Evolutionary conservation across 2,329 filamentous ascomycete genomes (phyloP).

Genomic region (Byssochlamys sp.): DNA sequence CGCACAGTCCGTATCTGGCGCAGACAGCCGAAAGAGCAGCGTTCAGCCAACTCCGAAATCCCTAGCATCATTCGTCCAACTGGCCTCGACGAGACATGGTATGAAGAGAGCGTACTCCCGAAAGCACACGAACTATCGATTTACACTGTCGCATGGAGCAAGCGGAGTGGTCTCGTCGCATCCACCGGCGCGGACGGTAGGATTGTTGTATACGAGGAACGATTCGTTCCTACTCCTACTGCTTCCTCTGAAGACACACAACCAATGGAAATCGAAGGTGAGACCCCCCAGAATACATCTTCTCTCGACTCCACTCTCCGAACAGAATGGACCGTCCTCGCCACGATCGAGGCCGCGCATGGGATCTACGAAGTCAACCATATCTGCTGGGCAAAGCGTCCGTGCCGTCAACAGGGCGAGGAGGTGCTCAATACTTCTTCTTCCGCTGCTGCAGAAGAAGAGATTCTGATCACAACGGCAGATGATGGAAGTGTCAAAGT

Average conservation of each 20-base stretch:
- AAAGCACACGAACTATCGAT: slow-evolving; percentile 67
- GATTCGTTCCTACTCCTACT: slow-evolving; percentile 24
- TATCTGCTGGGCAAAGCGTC: slow-evolving; percentile 72
- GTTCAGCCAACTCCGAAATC: slow-evolving; percentile 41
- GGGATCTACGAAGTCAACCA: slow-evolving; percentile 93
- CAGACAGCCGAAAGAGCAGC: slow-evolving; percentile 43
- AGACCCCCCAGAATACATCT: slow-evolving; percentile 15
- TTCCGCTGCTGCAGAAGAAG: slow-evolving; percentile 48
- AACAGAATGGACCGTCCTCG: slow-evolving; percentile 62
- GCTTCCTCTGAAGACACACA: slow-evolving; percentile 13
- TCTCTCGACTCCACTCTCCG: slow-evolving; percentile 6
- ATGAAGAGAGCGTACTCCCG: slow-evolving; percentile 66
- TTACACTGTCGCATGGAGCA: slow-evolving; percentile 79
- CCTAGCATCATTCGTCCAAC: slow-evolving; percentile 79
- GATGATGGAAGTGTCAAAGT: slow-evolving; percentile 82
- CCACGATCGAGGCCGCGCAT: slow-evolving; percentile 63
- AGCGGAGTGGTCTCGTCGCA: slow-evolving; percentile 64
- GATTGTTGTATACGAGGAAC: slow-evolving; percentile 69
- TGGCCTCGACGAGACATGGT: slow-evolving; percentile 71
- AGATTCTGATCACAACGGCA: slow-evolving; percentile 81
- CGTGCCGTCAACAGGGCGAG: slow-evolving; percentile 52
- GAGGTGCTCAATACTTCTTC: slow-evolving; percentile 13
- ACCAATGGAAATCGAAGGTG: slow-evolving; percentile 16
- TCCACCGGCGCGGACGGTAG: slow-evolving; percentile 80
- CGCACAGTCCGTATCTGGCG: slow-evolving; percentile 70